Evolutionary conservation across 352 stramenopile genomes (phyloP).

Genomic region (Peronospora farinosa): DNA sequence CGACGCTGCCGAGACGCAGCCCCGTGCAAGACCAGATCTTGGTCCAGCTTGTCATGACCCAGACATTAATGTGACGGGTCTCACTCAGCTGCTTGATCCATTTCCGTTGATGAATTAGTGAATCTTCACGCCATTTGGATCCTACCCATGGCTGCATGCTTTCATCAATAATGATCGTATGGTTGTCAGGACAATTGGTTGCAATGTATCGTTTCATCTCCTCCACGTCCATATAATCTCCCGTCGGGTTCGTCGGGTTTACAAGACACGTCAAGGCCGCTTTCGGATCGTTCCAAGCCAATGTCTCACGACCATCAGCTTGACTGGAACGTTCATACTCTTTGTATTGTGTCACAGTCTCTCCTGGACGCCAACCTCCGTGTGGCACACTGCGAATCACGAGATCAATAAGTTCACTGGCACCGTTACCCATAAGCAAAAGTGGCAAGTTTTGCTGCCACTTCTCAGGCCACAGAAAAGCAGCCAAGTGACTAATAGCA

Average conservation of each 20-base stretch:
- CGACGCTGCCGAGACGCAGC: constrained; percentile 82
- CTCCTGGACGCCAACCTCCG: constrained; percentile 66
- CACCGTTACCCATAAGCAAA: constrained; percentile 79
- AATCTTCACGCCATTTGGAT: constrained; percentile 76
- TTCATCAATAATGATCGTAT: constrained; percentile 89
- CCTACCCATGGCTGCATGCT: constrained; percentile 89
- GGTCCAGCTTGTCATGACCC: constrained; percentile 89
- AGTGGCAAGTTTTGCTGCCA: constrained; percentile 57
- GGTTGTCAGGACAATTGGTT: constrained; percentile 69
- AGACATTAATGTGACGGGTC: constrained; percentile 80
- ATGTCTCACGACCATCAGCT: constrained; percentile 70
- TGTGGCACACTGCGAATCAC: constrained; percentile 77
- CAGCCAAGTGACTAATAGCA: constrained; percentile 79
- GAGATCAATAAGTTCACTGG: constrained; percentile 82
- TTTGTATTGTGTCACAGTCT: constrained; percentile 81
- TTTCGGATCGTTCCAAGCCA: constrained; percentile 62
- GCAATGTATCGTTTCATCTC: constrained; percentile 87
- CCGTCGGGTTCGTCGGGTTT: constrained; percentile 88
- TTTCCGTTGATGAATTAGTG: constrained; percentile 80
- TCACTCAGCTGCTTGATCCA: constrained; percentile 73
- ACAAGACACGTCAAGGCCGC: constrained; percentile 82
- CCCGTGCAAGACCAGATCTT: constrained; percentile 91
- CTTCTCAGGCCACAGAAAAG: constrained; percentile 75
- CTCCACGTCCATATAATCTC: constrained; percentile 79
- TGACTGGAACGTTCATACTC: constrained; percentile 84